phyloP scores from a whole-genome alignment of 352 stramenopile species.

The Globisporangium sylvaticum region DNA sequence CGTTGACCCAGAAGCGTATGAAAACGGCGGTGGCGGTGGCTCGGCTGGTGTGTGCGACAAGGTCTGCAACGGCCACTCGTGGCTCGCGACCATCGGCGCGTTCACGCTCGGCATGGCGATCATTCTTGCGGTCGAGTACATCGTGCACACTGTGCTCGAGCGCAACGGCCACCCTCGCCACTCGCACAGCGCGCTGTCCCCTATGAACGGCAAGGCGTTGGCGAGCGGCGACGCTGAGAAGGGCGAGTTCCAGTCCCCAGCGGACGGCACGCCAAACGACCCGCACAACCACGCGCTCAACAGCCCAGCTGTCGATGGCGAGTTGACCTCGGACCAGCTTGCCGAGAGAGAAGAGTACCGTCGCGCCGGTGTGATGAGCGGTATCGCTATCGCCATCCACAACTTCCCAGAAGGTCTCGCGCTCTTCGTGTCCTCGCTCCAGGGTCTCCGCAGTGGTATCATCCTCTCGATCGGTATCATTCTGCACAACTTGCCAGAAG shows the following conservation, averaged over 20 bases:
- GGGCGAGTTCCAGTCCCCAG: constrained; percentile 20
- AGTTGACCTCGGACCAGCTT: not conserved
- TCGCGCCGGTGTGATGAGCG: constrained; percentile 87
- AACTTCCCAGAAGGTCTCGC: constrained; percentile 96
- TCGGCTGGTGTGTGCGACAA: constrained; percentile 49
- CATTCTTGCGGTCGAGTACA: constrained; percentile 61
- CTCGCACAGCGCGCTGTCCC: constrained; percentile 25
- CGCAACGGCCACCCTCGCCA: constrained; percentile 20
- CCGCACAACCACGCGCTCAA: constrained; percentile 4
- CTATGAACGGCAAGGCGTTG: constrained; percentile 20
- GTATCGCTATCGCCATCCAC: constrained; percentile 93
- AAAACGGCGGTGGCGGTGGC: constrained; percentile 37
- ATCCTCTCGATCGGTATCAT: constrained; percentile 93
- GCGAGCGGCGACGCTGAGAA: constrained; percentile 22
- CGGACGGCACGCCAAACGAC: constrained; percentile 6
- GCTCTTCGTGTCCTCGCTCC: constrained; percentile 91
- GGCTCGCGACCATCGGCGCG: constrained; percentile 44
- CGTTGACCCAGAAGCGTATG: constrained; percentile 62
- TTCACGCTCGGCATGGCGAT: constrained; percentile 62
- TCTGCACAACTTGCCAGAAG: constrained; percentile 96
- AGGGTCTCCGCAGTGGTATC: constrained; percentile 83
- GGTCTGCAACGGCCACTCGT: constrained; percentile 54
- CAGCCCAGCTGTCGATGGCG: not conserved
- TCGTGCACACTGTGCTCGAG: constrained; percentile 54
- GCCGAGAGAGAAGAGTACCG: constrained; percentile 42